Evolutionary conservation across 768 basidiomycete genomes (phyloP), one percentile per base, ranked within the genome.

Genomic region (Boletus sensibilis): DNA sequence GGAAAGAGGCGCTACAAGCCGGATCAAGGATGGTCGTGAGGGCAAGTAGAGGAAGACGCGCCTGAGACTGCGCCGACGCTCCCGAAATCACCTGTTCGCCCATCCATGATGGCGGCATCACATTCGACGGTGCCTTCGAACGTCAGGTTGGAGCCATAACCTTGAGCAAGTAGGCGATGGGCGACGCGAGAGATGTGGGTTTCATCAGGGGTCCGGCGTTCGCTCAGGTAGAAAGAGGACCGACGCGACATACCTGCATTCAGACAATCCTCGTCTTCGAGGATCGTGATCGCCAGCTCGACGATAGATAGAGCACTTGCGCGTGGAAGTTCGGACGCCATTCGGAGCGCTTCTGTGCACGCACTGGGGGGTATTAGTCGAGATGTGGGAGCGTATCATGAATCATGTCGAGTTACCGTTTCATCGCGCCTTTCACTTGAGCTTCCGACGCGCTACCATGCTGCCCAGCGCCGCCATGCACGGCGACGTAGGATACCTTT

Each of bases 381-480:
- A 34, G 21, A 54, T 43, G 43, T 41, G 39, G 29, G 9, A 50
- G 27, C 10, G 25, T 31, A 29, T 39, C 12, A 39, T 23, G 29
- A 54, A 54, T 18, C 39, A 34, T n/a, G 23, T n/a, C 16, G 31
- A 49, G n/a, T 72, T 64, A 88, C 87, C 72, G 76, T 72, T 78
- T 76, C 64, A 92, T 71, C 5, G 79, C 80, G 13, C 69, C 71
- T 59, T 86, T 87, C 38, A 88, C 74, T 35, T 76, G 74, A 27
- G 75, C 73, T 52, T 88, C 85, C 16, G 75, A 70, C 0, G 67
- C 58, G 44, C 65, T 72, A 8, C 76, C 66, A 61, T 91, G 88
- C n/a, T 75, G 68, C 4, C 90, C 91, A 27, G 91, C 91, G 31
- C 91, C 91, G 12, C 87, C 90, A 61, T 93, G 91, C 12, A 89